Percentiles rank a stretch among this genome's conserved stretches.
Conservation (phyloP, 306 rosid genomes). For the Vigna angularis region DNA sequence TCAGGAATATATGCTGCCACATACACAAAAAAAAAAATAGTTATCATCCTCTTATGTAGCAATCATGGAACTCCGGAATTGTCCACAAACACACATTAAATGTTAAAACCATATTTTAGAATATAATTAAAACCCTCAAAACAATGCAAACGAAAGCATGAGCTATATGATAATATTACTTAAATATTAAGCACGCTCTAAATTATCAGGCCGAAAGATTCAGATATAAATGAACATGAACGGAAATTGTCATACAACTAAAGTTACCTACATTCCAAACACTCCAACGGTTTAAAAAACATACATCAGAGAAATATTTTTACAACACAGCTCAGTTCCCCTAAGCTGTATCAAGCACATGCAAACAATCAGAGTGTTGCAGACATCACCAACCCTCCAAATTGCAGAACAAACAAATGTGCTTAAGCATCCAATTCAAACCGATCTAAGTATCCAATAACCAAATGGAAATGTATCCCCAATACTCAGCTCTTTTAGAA, state of each 20-base stretch:
- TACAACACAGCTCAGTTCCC: not conserved
- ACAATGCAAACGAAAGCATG: not conserved
- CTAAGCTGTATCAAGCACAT: not conserved
- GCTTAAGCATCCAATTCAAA: constrained; percentile 15
- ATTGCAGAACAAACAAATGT: not conserved
- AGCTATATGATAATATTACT: not conserved
- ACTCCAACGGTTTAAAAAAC: not conserved
- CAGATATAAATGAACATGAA: not conserved
- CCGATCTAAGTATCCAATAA: not conserved
- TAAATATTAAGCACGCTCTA: not conserved
- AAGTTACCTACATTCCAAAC: constrained; percentile 10
- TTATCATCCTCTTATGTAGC: constrained; percentile 4
- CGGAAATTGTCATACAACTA: constrained; percentile 3
- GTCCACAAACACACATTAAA: constrained; percentile 22
- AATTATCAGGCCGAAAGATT: constrained; percentile 29
- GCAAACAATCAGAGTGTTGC: not conserved
- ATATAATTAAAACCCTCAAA: constrained; percentile 16
- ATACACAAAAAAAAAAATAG: not conserved
- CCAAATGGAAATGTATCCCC: constrained; percentile 2
- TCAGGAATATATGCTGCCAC: not conserved
- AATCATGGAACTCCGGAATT: constrained; percentile 29
- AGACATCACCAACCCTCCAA: constrained; percentile 18
- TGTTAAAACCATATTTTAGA: constrained; percentile 25
- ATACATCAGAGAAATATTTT: not conserved
- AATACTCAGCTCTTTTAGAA: constrained; percentile 16